These are phyloP conservation scores for Juglanconis oblonga DNA, from an alignment of 2,329 filamentous ascomycete species.

Conservation along the genomic window DNA sequence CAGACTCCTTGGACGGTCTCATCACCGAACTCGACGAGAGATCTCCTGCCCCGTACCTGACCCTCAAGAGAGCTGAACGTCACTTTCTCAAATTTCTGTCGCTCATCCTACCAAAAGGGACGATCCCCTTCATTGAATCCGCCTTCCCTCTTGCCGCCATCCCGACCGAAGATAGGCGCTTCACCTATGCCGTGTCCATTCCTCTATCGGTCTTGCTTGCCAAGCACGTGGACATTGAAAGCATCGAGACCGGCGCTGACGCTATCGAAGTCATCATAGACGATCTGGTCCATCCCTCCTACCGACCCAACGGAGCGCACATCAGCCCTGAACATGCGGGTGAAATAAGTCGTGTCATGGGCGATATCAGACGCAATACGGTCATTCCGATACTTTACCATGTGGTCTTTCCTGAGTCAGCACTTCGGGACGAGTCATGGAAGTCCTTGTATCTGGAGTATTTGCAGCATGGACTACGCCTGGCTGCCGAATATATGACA, in stretches of 20 bases:
- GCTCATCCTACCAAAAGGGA: slow-evolving; percentile 52
- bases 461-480: slow-evolving; percentile 56
- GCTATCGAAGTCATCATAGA: slow-evolving; percentile 62
- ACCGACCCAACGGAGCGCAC: slow-evolving; percentile 12
- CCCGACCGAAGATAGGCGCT: slow-evolving; percentile 56
- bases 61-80: slow-evolving; percentile 64
- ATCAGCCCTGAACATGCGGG: slow-evolving; percentile 36
- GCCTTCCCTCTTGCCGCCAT: slow-evolving; percentile 64
- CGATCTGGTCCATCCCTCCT: slow-evolving; percentile 26
- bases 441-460: slow-evolving; percentile 50
- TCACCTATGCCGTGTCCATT: slow-evolving; percentile 66
- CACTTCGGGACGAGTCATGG: slow-evolving; percentile 22
- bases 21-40: slow-evolving; percentile 33
- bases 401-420: slow-evolving; percentile 35
- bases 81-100: slow-evolving; percentile 69
- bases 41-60: slow-evolving; percentile 58
- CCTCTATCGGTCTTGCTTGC: slow-evolving; percentile 55
- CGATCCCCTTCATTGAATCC: slow-evolving; percentile 58
- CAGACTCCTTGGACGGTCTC: slow-evolving; percentile 27
- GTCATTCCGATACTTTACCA: slow-evolving; percentile 59
- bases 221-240: slow-evolving; percentile 57
- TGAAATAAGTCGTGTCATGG: slow-evolving; percentile 56
- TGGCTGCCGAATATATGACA: slow-evolving; percentile 62
- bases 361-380: slow-evolving; percentile 59
- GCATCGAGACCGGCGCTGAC: slow-evolving; percentile 64